A percentile compares a stretch with the other conserved stretches of the same genome.
phyloP scores from a whole-genome alignment of 2,329 filamentous ascomycete genomes.

The Elsinoe necatrix region DNA sequence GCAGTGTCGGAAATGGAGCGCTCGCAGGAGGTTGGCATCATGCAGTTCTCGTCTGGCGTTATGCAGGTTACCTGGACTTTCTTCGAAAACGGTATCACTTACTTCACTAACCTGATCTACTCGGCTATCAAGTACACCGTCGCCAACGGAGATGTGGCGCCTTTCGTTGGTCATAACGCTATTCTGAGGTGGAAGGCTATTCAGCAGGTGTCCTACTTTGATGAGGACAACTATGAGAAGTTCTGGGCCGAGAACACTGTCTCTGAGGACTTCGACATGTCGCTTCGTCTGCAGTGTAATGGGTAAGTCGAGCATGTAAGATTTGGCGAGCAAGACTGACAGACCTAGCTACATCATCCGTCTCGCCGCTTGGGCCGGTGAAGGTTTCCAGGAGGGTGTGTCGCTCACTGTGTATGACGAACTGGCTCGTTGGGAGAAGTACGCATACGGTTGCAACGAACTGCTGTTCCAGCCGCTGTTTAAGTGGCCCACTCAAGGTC shows the following conservation, averaged over 20 bases:
- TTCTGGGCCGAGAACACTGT: slow-evolving; percentile 71
- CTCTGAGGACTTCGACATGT: slow-evolving; percentile 71
- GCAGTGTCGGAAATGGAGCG: slow-evolving; percentile 64
- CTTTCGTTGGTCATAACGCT: slow-evolving; percentile 72
- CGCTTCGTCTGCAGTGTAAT: slow-evolving; percentile 59
- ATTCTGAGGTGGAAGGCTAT: slow-evolving; percentile 61
- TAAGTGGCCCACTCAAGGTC: slow-evolving; percentile 53
- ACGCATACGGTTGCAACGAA: slow-evolving; percentile 64
- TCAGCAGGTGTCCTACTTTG: slow-evolving; percentile 49
- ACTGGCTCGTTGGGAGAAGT: slow-evolving; percentile 64
- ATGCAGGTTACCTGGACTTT: slow-evolving; percentile 66
- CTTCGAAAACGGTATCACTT: slow-evolving; percentile 70
- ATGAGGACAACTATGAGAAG: slow-evolving; percentile 53
- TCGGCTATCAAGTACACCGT: slow-evolving; percentile 63
- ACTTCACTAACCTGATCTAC: slow-evolving; percentile 73
- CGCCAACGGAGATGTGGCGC: slow-evolving; percentile 61
- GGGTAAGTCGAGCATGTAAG: slow-evolving; percentile 24
- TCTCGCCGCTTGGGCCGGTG: slow-evolving; percentile 58
- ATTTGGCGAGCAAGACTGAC: slow-evolving; percentile 26
- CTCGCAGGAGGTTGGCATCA: slow-evolving; percentile 60
- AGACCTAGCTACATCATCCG: slow-evolving; percentile 52
- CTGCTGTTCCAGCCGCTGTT: slow-evolving; percentile 60
- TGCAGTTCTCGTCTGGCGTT: slow-evolving; percentile 65
- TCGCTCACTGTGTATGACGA: slow-evolving; percentile 67
- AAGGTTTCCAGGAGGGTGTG: slow-evolving; percentile 66